Evolutionary conservation across 2,329 filamentous ascomycete genomes (phyloP).

Genomic region (Xylariomycetidae sp.): DNA sequence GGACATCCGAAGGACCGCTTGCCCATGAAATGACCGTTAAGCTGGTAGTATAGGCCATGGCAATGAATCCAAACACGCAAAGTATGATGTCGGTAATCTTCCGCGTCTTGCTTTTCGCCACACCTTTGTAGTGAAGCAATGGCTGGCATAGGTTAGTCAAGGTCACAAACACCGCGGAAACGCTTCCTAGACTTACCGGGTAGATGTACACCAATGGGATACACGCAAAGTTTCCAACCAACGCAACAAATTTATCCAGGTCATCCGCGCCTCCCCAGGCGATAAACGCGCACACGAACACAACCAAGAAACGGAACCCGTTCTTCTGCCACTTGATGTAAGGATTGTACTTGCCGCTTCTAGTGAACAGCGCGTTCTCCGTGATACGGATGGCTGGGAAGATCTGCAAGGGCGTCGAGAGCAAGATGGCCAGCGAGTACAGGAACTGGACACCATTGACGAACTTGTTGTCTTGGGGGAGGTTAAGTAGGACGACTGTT

Average conservation of each 20-base stretch:
- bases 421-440: slow-evolving; percentile 94
- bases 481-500: slow-evolving; percentile 91
- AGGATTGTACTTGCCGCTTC: slow-evolving; percentile 94
- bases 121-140: slow-evolving; percentile 78
- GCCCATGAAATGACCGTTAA: slow-evolving; percentile 88
- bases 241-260: slow-evolving; percentile 92
- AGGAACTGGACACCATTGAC: slow-evolving; percentile 96
- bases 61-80: slow-evolving; percentile 73
- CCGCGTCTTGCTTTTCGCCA: slow-evolving; percentile 63
- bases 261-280: slow-evolving; percentile 91
- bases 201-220: slow-evolving; percentile 97
- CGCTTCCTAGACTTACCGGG: slow-evolving; percentile 77
- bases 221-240: slow-evolving; percentile 96
- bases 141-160: slow-evolving; percentile 50
- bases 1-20: slow-evolving; percentile 40
- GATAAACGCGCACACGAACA: slow-evolving; percentile 76
- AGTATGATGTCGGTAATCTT: slow-evolving; percentile 68
- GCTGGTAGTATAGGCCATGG: slow-evolving; percentile 87
- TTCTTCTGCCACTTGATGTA: slow-evolving; percentile 99
- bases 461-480: slow-evolving; percentile 90
- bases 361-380: slow-evolving; percentile 87
- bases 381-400: slow-evolving; percentile 97
- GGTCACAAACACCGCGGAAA: no score
- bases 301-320: slow-evolving; percentile 86
- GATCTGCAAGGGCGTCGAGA: slow-evolving; percentile 92